Evolutionary conservation across 441 rosid species (phyloP).

Genomic region (Dalechampia spathulata): DNA sequence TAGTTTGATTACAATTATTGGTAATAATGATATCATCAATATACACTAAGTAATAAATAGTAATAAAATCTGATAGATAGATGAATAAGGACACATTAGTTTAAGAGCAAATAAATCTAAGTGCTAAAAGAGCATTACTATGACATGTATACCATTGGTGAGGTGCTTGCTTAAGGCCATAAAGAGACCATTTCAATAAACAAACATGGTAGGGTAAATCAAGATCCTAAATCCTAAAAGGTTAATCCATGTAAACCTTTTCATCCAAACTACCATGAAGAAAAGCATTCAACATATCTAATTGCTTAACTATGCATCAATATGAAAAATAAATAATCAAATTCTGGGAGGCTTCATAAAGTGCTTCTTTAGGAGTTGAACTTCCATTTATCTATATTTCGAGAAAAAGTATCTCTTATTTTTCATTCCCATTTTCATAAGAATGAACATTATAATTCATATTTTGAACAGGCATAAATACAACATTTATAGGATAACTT

Average conservation of each 20-base stretch:
- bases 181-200: not conserved
- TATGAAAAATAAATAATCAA: too few species aligned
- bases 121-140: not conserved
- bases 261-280: not conserved
- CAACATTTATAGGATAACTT: conserved; percentile 2
- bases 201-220: not conserved
- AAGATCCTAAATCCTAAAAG: not conserved
- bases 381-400: conserved; percentile 9
- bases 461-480: not conserved
- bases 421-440: conserved; percentile 12
- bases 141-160: not conserved
- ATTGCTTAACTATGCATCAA: not conserved
- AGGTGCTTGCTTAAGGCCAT: not conserved
- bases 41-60: too few species aligned
- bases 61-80: too few species aligned
- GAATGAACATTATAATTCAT: conserved; percentile 4
- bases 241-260: not conserved
- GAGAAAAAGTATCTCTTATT: conserved; percentile 10
- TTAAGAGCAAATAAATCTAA: too few species aligned
- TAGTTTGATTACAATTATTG: too few species aligned
- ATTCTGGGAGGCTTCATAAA: conserved; percentile 8
- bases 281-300: not conserved
- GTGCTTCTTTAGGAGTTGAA: conserved; percentile 10
- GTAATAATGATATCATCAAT: too few species aligned
- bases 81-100: too few species aligned